Evolutionary conservation across 495 filamentous ascomycete species (phyloP).

Genomic region (Paragyromitra xinjiangensis): DNA sequence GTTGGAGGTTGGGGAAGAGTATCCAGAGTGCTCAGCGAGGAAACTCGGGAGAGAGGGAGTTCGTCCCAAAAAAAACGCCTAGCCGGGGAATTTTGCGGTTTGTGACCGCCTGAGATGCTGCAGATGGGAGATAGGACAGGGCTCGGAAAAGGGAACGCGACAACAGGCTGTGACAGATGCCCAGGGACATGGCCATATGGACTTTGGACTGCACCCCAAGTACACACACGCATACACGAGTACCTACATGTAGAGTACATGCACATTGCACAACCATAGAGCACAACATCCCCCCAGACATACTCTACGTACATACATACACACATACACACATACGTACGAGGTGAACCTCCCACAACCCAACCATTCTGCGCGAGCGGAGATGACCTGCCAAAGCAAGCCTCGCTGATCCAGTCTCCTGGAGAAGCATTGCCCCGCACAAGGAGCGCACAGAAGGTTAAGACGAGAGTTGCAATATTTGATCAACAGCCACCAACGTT

Average conservation of each 20-base stretch:
- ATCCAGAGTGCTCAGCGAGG: slow-evolving; percentile 26
- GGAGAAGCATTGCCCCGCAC: slow-evolving; percentile 50
- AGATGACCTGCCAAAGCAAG: slow-evolving; percentile 54
- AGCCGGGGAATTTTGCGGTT: slow-evolving; percentile 52
- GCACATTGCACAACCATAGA: slow-evolving; percentile 19
- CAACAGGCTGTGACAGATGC: slow-evolving; percentile 43
- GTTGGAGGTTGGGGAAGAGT: slow-evolving; percentile 15
- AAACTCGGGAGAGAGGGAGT: slow-evolving; percentile 34
- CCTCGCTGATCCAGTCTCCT: slow-evolving; percentile 47
- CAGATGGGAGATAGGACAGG: slow-evolving; percentile 19
- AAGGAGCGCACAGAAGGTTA: slow-evolving; percentile 49
- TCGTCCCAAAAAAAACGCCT: slow-evolving; percentile 47
- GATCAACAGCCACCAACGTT: slow-evolving; percentile 54
- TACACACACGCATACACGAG: slow-evolving; percentile 44
- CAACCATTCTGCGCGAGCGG: slow-evolving; percentile 53
- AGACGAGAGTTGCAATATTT: slow-evolving; percentile 53
- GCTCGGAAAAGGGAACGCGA: slow-evolving; percentile 42
- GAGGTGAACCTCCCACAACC: slow-evolving; percentile 34
- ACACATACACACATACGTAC: slow-evolving; percentile 14
- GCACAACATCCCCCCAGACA: slow-evolving; percentile 34
- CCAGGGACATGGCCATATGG: slow-evolving; percentile 37
- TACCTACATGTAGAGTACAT: slow-evolving; percentile 48
- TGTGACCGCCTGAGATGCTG: slow-evolving; percentile 27
- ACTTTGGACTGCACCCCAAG: slow-evolving; percentile 31
- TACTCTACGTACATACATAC: slow-evolving; percentile 18